Conservation (phyloP, 805 yeast species). For the Candida railenensis region DNA sequence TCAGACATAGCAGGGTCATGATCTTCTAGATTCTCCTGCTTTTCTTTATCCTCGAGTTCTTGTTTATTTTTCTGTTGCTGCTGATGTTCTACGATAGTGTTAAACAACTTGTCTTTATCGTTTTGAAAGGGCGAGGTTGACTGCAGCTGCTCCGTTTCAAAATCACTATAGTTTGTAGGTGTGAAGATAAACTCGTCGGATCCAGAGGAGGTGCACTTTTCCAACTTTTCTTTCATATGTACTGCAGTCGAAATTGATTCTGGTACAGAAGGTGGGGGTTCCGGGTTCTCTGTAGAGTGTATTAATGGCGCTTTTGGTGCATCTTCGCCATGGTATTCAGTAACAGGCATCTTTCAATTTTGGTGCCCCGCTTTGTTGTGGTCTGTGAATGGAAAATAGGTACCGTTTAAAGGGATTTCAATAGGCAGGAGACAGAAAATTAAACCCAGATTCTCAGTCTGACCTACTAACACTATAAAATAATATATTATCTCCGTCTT, state of each 20-base stretch:
- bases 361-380: neutral
- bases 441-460: too few species aligned
- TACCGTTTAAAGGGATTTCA: too few species aligned
- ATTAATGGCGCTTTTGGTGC: neutral
- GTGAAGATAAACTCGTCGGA: constrained; percentile 1
- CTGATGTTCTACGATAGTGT: neutral
- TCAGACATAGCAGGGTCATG: too few species aligned
- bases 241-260: neutral
- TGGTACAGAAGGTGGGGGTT: neutral
- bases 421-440: too few species aligned
- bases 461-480: neutral
- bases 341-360: neutral
- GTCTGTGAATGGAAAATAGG: too few species aligned
- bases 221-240: neutral
- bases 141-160: neutral
- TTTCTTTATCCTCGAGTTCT: neutral
- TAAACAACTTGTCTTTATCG: neutral
- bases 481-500: neutral
- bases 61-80: neutral
- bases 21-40: too few species aligned
- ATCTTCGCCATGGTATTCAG: neutral
- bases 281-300: neutral
- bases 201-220: neutral
- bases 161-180: neutral
- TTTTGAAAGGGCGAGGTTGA: neutral